Evolutionary conservation across 2,329 filamentous ascomycete genomes (phyloP).

Genomic region (Calonectria pteridis): DNA sequence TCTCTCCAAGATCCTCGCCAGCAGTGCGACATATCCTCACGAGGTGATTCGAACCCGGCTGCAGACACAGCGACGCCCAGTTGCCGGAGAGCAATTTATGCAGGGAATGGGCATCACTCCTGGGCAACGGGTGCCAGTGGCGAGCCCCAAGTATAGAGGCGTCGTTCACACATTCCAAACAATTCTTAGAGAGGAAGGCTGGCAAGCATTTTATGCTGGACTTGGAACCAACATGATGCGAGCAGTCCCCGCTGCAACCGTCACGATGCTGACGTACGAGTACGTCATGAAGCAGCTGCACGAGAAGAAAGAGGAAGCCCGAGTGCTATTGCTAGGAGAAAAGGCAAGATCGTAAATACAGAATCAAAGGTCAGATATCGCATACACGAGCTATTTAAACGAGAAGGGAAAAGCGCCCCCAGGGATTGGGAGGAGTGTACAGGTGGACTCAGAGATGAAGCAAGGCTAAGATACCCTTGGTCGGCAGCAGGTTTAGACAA

Average conservation of each 20-base stretch:
- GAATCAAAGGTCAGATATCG: conserved; percentile 7
- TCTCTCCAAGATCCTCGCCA: conserved; percentile 93
- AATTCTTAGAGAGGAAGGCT: conserved; percentile 92
- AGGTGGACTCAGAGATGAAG: conserved; percentile 28
- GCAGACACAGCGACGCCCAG: conserved; percentile 88
- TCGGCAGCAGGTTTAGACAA: conserved; percentile 53
- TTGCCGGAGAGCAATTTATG: conserved; percentile 65
- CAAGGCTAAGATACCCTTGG: conserved; percentile 52
- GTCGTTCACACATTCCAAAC: conserved; percentile 85
- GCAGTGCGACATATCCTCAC: conserved; percentile 95
- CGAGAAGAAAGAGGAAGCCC: conserved; percentile 55
- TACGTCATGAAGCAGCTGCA: conserved; percentile 72
- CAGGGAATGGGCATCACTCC: conserved; percentile 61
- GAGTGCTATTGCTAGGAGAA: conserved; percentile 37
- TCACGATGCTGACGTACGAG: conserved; percentile 98
- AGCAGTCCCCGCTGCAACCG: conserved; percentile 93
- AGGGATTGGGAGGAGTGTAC: conserved; percentile 31
- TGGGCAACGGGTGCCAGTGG: conserved; percentile 38
- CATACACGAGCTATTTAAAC: conserved; percentile 21
- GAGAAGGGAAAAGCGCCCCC: conserved; percentile 25
- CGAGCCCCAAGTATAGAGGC: conserved; percentile 76
- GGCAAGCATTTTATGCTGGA: conserved; percentile 96
- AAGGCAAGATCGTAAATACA: conserved; percentile 32
- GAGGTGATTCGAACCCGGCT: conserved; percentile 94
- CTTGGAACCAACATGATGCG: conserved; percentile 98